Evolutionary conservation across 2,329 filamentous ascomycete genomes (phyloP).

Genomic region (Neurospora crassa): DNA sequence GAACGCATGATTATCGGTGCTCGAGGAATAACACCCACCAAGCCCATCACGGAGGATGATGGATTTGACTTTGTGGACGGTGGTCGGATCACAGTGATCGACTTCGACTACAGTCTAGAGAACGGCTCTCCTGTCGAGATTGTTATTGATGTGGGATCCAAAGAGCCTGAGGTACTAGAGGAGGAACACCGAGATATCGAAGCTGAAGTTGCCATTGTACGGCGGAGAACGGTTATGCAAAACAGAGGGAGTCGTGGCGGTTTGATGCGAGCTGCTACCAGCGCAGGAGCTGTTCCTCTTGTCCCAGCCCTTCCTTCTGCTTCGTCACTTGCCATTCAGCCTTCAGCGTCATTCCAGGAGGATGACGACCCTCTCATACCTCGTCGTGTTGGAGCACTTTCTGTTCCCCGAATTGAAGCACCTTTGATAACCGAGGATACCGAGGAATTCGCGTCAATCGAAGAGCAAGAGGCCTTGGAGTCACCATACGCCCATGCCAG

Average conservation of each 20-base stretch:
- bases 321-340: constrained; percentile 14
- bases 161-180: constrained; percentile 57
- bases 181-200: constrained; percentile 68
- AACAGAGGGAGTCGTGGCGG: constrained; percentile 39
- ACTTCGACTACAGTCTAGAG: constrained; percentile 56
- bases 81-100: constrained; percentile 61
- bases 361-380: constrained; percentile 43
- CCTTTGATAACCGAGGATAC: constrained; percentile 23
- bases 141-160: constrained; percentile 65
- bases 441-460: constrained; percentile 36
- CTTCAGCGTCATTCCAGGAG: constrained; percentile 17
- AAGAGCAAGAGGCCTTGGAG: constrained; percentile 55
- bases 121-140: constrained; percentile 50
- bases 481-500: constrained; percentile 64
- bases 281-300: constrained; percentile 25
- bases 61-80: constrained; percentile 69
- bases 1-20: constrained; percentile 62
- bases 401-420: constrained; percentile 3
- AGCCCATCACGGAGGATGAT: constrained; percentile 56
- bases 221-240: constrained; percentile 62
- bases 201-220: constrained; percentile 69
- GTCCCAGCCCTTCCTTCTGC: constrained; percentile 18
- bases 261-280: constrained; percentile 41
- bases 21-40: constrained; percentile 53
- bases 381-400: constrained; percentile 33